Conservation (phyloP, 2,329 filamentous ascomycete genomes). For the Fusarium cyanostomum region DNA sequence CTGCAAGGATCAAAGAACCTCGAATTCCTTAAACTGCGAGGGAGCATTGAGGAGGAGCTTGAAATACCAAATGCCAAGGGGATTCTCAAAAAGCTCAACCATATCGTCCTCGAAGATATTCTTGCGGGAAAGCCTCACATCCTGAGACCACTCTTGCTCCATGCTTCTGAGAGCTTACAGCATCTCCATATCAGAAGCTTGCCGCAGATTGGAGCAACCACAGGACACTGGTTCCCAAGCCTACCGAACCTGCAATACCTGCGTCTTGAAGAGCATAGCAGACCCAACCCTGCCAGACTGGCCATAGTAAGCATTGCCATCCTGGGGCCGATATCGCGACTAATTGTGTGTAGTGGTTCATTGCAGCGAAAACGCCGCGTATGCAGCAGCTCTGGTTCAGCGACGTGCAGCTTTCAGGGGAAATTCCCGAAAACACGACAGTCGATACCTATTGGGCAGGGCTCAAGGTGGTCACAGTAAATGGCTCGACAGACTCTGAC, state of each 20-base stretch:
- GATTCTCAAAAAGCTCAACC: constrained; percentile 33
- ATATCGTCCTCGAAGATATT: constrained; percentile 38
- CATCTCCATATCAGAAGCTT: constrained; percentile 39
- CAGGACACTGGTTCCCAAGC: constrained; percentile 20
- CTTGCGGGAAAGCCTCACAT: constrained; percentile 19
- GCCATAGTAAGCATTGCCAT: constrained; percentile 30
- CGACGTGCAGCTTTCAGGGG: constrained; percentile 37
- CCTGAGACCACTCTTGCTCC: constrained; percentile 30
- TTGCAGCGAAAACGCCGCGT: constrained; percentile 41
- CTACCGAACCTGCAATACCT: constrained; percentile 46
- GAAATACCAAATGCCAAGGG: constrained; percentile 31
- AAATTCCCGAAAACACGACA: constrained; percentile 5
- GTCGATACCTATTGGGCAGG: constrained; percentile 43
- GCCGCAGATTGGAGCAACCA: constrained; percentile 23
- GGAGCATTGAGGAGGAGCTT: constrained; percentile 29
- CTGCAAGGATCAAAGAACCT: constrained; percentile 41
- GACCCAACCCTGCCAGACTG: constrained; percentile 24
- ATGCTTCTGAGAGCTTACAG: constrained; percentile 37
- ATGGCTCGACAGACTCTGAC: constrained; percentile 34
- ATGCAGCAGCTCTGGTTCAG: constrained; percentile 48
- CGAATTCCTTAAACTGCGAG: constrained; percentile 37
- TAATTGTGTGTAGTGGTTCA: constrained; percentile 36
- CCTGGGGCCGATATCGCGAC: neutral
- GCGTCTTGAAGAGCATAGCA: constrained; percentile 41
- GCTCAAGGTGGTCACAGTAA: constrained; percentile 45